Conservation (phyloP, 176 grass and related monocot species). For the Bolboschoenus planiculmis region DNA sequence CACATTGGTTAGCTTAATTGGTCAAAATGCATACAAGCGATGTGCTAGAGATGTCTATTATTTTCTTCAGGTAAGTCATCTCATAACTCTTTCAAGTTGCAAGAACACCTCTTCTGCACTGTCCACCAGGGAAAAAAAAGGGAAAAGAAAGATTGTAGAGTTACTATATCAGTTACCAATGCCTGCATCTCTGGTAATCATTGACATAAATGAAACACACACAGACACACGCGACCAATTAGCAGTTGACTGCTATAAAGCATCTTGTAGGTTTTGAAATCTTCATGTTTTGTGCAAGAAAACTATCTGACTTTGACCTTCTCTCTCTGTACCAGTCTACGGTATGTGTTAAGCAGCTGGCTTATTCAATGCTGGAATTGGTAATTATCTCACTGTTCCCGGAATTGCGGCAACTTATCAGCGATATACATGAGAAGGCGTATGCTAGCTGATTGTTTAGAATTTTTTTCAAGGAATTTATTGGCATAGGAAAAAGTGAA, state of each 20-base stretch:
- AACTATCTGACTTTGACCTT: not conserved
- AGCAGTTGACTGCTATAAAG: not conserved
- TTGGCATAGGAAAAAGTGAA: slow-evolving; percentile 8
- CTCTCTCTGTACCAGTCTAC: slow-evolving; percentile 55
- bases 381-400: slow-evolving; percentile 71
- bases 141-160: not conserved
- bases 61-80: slow-evolving; percentile 79
- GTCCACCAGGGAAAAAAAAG: not conserved
- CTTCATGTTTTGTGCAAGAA: not conserved
- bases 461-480: not conserved
- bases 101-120: not conserved
- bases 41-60: slow-evolving; percentile 85
- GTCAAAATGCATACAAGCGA: slow-evolving; percentile 64
- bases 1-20: slow-evolving; percentile 90
- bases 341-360: slow-evolving; percentile 83
- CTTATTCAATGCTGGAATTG: slow-evolving; percentile 67
- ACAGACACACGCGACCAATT: not conserved
- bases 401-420: slow-evolving; percentile 60
- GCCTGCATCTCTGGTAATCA: not conserved
- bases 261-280: not conserved
- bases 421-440: slow-evolving; percentile 72
- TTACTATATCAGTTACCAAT: not conserved
- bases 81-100: not conserved
- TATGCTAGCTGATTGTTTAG: slow-evolving; percentile 14
- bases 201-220: not conserved